phyloP scores from a whole-genome alignment of 176 grass and related monocot genomes.

The Cocos nucifera region DNA sequence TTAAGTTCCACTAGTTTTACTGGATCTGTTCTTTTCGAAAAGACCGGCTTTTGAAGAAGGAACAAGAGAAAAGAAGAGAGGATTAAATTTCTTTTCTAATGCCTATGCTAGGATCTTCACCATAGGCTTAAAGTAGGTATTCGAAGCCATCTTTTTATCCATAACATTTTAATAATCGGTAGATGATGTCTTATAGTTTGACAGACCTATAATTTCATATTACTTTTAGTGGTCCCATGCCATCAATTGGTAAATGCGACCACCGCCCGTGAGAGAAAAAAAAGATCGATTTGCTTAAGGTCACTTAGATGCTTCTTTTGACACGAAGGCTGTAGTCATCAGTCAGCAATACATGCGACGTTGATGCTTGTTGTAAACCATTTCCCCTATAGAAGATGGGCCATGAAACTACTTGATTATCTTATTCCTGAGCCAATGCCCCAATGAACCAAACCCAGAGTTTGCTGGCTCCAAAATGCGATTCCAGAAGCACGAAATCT shows the following conservation, averaged over 20 bases:
- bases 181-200: background rate
- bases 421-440: too few relatives aligned
- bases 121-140: background rate
- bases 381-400: too few relatives aligned
- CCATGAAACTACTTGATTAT: too few relatives aligned
- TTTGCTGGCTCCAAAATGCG: too few relatives aligned
- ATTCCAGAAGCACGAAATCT: too few relatives aligned
- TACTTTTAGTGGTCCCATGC: background rate
- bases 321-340: background rate
- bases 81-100: background rate
- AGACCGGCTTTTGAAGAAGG: background rate
- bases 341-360: background rate
- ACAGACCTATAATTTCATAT: background rate
- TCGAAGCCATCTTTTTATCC: background rate
- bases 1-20: background rate
- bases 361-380: background rate
- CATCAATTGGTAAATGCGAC: background rate
- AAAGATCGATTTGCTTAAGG: background rate
- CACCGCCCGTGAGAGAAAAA: slow-evolving; percentile 2
- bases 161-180: background rate
- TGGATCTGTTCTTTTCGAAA: too few relatives aligned
- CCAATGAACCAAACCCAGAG: too few relatives aligned
- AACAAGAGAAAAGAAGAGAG: background rate
- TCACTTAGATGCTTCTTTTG: background rate
- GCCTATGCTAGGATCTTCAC: background rate